Evolutionary conservation across 2,329 filamentous ascomycete genomes (phyloP).

Genomic region (Penicillium sp.): DNA sequence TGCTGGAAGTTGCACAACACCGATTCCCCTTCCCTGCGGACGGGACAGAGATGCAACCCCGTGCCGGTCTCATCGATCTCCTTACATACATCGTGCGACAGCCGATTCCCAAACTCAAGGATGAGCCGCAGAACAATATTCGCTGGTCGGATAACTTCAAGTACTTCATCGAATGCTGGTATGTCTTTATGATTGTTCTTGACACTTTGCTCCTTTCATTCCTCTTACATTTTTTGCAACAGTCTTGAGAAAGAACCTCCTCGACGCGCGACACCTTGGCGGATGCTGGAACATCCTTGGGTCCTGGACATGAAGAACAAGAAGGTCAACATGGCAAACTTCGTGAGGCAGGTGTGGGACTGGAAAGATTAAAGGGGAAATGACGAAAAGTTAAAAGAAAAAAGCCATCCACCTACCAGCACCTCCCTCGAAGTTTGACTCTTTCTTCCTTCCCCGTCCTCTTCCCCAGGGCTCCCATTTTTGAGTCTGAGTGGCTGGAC

Average conservation of each 20-base stretch:
- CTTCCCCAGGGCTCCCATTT: constrained; percentile 6
- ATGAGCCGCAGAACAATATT: constrained; percentile 87
- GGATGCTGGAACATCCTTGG: constrained; percentile 99
- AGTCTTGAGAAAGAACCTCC: constrained; percentile 93
- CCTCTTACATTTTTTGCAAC: constrained; percentile 16
- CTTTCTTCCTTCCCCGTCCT: neutral
- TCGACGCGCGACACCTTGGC: constrained; percentile 91
- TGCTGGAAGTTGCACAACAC: constrained; percentile 99
- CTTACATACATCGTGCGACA: constrained; percentile 97
- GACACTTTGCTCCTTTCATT: constrained; percentile 20
- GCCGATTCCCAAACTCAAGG: constrained; percentile 91
- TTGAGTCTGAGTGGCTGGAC: constrained; percentile 36
- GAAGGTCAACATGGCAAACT: constrained; percentile 96
- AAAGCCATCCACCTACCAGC: constrained; percentile 3
- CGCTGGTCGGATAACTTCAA: constrained; percentile 98
- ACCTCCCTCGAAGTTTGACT: constrained; percentile 9
- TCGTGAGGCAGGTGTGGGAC: constrained; percentile 93
- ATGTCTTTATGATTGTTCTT: constrained; percentile 35
- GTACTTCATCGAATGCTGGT: constrained; percentile 99
- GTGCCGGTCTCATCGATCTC: constrained; percentile 90
- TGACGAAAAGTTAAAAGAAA: constrained; percentile 1
- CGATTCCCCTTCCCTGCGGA: constrained; percentile 98
- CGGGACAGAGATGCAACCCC: constrained; percentile 91
- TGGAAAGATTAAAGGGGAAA: constrained; percentile 71
- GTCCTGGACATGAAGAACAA: constrained; percentile 96